A percentile compares a stretch with the other conserved stretches of the same genome.
phyloP scores from a whole-genome alignment of 164 flowering plant species.

The Annona squamosa region DNA sequence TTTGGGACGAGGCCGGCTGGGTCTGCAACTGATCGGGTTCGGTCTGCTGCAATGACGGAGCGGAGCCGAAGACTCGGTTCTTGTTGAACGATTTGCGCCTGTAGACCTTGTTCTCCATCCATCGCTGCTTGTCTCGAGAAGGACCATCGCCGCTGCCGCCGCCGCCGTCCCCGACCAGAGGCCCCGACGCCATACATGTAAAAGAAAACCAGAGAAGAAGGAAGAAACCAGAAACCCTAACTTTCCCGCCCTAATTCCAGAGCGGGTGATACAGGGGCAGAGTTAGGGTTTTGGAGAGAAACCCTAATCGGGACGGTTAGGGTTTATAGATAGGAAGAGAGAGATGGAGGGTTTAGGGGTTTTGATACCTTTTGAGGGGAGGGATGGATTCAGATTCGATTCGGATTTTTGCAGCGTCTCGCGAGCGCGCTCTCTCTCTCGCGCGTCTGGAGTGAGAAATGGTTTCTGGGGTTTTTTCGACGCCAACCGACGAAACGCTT shows the following conservation, averaged over 20 bases:
- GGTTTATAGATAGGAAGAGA: conserved; percentile 8
- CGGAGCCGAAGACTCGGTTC: neutral
- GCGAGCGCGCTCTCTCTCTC: neutral
- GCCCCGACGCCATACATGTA: conserved; percentile 77
- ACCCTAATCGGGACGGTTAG: neutral
- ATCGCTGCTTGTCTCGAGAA: conserved; percentile 46
- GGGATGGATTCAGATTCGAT: neutral
- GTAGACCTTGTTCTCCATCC: conserved; percentile 54
- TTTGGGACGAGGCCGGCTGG: conserved; percentile 8
- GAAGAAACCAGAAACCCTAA: conserved; percentile 12
- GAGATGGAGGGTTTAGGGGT: neutral
- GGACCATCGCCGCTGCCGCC: conserved; percentile 41
- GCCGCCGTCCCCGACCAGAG: conserved; percentile 35
- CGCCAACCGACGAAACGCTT: too few relatives aligned
- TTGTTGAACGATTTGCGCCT: conserved; percentile 41
- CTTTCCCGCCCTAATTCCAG: neutral
- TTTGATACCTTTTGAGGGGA: neutral
- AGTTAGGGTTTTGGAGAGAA: neutral
- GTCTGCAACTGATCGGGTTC: conserved; percentile 16
- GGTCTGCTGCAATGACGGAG: neutral
- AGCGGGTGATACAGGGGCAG: neutral
- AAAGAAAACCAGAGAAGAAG: neutral
- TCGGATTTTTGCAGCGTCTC: neutral
- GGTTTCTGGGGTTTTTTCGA: too few relatives aligned
- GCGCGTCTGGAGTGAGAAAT: neutral